Evolutionary conservation across 306 rosid genomes (phyloP).

Genomic region (Comarum palustre): DNA sequence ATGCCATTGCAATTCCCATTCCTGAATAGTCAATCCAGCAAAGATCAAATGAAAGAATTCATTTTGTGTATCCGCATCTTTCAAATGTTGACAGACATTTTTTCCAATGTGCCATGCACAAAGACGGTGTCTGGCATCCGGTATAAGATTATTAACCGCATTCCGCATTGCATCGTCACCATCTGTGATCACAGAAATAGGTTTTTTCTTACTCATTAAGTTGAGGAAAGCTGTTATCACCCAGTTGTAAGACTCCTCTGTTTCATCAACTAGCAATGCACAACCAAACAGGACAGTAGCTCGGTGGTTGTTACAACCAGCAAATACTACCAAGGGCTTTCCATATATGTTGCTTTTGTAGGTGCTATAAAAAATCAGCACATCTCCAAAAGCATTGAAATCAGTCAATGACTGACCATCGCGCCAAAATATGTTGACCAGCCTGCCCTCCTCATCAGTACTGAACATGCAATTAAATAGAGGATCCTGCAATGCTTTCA

Average conservation of each 20-base stretch:
- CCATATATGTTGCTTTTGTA: not conserved
- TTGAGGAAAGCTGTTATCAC: not conserved
- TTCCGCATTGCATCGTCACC: not conserved
- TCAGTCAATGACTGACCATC: not conserved
- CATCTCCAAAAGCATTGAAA: not conserved
- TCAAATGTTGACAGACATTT: too few species aligned
- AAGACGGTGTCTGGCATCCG: not conserved
- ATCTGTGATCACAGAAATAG: not conserved
- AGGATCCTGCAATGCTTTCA: not conserved
- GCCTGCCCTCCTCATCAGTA: not conserved
- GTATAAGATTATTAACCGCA: not conserved
- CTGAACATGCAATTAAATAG: too few species aligned
- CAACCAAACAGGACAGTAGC: not conserved
- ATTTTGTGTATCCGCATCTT: too few species aligned
- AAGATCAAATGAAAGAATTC: too few species aligned
- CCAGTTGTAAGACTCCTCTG: not conserved
- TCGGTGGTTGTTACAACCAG: not conserved
- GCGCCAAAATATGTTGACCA: not conserved
- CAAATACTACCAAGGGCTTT: not conserved
- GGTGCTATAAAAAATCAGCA: not conserved
- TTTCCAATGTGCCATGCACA: too few species aligned
- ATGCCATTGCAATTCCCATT: too few species aligned
- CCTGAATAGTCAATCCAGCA: too few species aligned
- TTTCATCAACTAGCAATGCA: not conserved
- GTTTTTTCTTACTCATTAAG: not conserved